Evolutionary conservation across 2,329 filamentous ascomycete genomes (phyloP), one percentile per base, ranked within the genome.

Genomic region (Phaeosphaeria sp.): DNA sequence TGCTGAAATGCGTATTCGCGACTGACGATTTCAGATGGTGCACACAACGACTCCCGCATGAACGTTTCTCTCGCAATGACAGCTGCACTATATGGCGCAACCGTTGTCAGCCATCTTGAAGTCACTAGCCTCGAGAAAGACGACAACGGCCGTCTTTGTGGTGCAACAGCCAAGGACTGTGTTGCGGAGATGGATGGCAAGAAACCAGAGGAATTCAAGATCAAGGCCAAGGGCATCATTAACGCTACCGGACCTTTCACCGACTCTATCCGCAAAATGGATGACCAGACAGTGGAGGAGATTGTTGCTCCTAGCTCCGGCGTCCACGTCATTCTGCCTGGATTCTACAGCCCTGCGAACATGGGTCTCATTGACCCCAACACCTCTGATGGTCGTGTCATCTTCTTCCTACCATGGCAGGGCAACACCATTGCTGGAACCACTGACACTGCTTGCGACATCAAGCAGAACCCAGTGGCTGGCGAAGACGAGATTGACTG

Each of bases 331-430:
- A 90, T 96, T 63, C 86, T 96, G 2, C 92, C 92, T 21, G 92
- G 92, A 48, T 96, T 95, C 81, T 95, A 90, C 82, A 91, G 89
- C 68, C 92, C 92, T 44, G 85, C 88, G 20, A 89, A 93, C 72
- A 95, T 96, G 91, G 92, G 92, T 60, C 83, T 96, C 42, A 91
- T 96, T 68, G 92, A 96, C 70, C 92, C 92, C 5, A 87, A 88
- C 42, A 95, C 92, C 1, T 96, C 92, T 1, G 92, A 96, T 72
- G 92, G 92, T 20, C 87, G 92, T 74, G 92, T 96, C 50, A 94
- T 96, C 72, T 96, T 96, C 86, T 96, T 96, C 84, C 83, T 96
- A 42, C 92, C 92, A 21, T 96, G 92, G 92, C 92, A 96, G 80
- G 92, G 92, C 49, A 95, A 95, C 79, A 96, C 92, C 15, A 95